phyloP scores from a whole-genome alignment of 257 asterid genomes.

The Sherardia arvensis region DNA sequence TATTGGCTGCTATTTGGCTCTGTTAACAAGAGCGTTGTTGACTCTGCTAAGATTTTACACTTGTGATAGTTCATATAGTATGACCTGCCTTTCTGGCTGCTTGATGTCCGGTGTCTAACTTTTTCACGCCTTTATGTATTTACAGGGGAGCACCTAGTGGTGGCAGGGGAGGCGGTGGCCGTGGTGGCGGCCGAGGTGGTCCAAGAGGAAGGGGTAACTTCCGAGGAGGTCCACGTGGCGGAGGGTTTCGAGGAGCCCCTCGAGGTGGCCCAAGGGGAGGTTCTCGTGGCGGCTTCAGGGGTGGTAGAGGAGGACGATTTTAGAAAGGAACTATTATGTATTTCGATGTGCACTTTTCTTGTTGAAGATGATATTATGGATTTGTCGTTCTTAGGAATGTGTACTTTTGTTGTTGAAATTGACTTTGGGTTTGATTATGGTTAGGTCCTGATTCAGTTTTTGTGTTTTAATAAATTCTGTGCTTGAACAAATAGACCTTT shows the following conservation, averaged over 20 bases:
- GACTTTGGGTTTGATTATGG: no score
- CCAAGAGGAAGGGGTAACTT: conserved; percentile 38
- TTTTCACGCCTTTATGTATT: not conserved
- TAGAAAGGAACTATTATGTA: conserved; percentile 19
- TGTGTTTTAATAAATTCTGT: not conserved
- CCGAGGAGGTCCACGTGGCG: conserved; percentile 22
- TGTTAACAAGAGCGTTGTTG: not conserved
- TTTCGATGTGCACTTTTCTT: conserved; percentile 3
- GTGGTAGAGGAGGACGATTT: conserved; percentile 75
- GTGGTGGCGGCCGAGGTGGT: conserved; percentile 47
- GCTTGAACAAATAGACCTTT: not conserved
- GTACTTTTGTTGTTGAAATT: no score
- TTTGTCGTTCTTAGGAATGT: no score
- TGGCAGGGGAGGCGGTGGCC: conserved; percentile 34
- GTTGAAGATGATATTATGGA: not conserved
- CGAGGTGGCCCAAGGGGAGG: conserved; percentile 56
- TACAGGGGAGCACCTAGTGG: conserved; percentile 51
- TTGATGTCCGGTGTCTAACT: conserved; percentile 5
- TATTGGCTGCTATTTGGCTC: not conserved
- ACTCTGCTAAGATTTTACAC: no score
- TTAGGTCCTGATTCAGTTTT: not conserved
- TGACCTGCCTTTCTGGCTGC: not conserved
- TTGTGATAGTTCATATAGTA: no score
- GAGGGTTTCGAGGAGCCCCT: no score
- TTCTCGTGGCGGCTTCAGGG: conserved; percentile 70